These are phyloP conservation scores for Apophysomyces ossiformis DNA, from an alignment of 371 early-diverging fungal genomes.

Conservation along the genomic window DNA sequence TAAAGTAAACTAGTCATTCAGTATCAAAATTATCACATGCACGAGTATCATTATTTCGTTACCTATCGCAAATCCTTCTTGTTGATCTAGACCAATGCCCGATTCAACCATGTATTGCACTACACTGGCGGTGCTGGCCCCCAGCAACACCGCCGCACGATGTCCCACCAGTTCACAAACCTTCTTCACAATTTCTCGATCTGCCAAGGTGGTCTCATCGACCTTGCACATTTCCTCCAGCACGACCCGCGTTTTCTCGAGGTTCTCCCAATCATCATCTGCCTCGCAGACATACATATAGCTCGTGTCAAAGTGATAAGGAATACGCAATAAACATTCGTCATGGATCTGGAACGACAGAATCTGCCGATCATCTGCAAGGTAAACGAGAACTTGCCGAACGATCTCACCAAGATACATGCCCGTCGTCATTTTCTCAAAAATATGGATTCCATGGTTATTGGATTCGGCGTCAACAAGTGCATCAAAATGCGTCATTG, in stretches of 20 bases:
- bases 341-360: conserved; percentile 62
- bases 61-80: conserved; percentile 73
- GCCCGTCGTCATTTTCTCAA: conserved; percentile 94
- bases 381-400: conserved; percentile 76
- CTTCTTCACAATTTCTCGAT: conserved; percentile 69
- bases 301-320: conserved; percentile 80
- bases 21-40: background rate
- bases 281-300: conserved; percentile 69
- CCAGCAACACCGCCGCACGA: conserved; percentile 71
- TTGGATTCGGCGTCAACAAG: conserved; percentile 74
- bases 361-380: conserved; percentile 64
- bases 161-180: conserved; percentile 72
- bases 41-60: conserved; percentile 19
- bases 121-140: conserved; percentile 69
- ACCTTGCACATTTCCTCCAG: conserved; percentile 63
- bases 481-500: conserved; percentile 81
- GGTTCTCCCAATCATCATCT: conserved; percentile 43
- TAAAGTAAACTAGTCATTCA: conserved; percentile 12
- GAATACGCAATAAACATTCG: conserved; percentile 44
- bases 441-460: conserved; percentile 78
- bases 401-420: conserved; percentile 93
- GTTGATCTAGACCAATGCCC: conserved; percentile 47
- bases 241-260: conserved; percentile 66
- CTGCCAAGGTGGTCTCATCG: conserved; percentile 54
- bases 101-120: conserved; percentile 54